Conservation (phyloP, 1,284 basidiomycete genomes). For the Bjerkandera adusta region DNA sequence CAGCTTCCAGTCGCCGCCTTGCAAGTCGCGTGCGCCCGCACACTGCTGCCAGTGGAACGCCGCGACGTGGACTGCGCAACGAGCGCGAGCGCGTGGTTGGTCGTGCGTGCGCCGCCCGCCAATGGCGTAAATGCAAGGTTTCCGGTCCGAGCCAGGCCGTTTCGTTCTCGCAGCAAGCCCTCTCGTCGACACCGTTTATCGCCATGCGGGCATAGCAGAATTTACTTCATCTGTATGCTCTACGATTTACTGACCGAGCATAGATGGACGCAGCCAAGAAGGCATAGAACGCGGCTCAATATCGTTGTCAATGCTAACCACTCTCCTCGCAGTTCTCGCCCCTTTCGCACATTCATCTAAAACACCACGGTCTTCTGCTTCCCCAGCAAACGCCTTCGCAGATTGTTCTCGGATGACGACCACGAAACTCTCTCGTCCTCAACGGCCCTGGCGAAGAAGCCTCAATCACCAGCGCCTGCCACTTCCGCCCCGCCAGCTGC, state of each 20-base stretch:
- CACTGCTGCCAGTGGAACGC: too few species aligned
- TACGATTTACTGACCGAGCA: not conserved
- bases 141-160: too few species aligned
- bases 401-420: conserved; percentile 11
- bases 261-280: not conserved
- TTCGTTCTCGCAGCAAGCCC: not conserved
- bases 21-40: too few species aligned
- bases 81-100: too few species aligned
- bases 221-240: not conserved
- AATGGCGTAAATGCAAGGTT: too few species aligned
- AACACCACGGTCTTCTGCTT: conserved; percentile 15
- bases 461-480: conserved; percentile 1
- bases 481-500: not conserved
- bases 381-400: conserved; percentile 13
- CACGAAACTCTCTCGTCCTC: conserved; percentile 4
- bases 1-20: too few species aligned
- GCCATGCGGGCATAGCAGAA: not conserved
- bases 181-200: not conserved
- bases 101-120: too few species aligned
- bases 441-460: conserved; percentile 3
- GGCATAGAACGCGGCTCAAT: not conserved
- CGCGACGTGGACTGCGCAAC: too few species aligned
- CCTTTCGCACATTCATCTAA: not conserved
- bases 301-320: not conserved
- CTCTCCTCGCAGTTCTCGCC: not conserved